These are phyloP conservation scores for Priceomyces medius DNA, from an alignment of 805 yeast genomes.

Conservation along the genomic window DNA sequence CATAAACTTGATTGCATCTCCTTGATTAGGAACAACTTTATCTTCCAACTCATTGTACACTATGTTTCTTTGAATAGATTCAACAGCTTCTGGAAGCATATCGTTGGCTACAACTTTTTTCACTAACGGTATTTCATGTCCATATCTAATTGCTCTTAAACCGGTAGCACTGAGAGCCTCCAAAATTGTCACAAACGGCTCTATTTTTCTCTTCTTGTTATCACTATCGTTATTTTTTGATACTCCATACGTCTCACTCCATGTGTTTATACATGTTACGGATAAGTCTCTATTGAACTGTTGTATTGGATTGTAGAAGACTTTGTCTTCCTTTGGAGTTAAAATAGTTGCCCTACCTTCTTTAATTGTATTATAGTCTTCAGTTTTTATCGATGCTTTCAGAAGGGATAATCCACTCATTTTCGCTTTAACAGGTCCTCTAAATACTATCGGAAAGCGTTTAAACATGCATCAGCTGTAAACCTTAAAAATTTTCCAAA, in stretches of 20 bases:
- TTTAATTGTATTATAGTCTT: constrained; percentile 35
- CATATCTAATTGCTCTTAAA: constrained; percentile 88
- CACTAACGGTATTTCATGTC: constrained; percentile 81
- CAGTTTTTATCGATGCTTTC: constrained; percentile 15
- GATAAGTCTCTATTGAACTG: constrained; percentile 94
- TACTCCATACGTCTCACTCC: constrained; percentile 59
- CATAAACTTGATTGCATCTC: constrained; percentile 92
- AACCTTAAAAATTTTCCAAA: not conserved
- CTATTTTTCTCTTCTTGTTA: constrained; percentile 15
- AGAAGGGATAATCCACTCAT: constrained; percentile 1
- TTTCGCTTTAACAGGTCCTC: constrained; percentile 1
- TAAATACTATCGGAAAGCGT: not conserved
- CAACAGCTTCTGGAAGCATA: constrained; percentile 79
- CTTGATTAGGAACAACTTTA: constrained; percentile 66
- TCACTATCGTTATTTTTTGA: constrained; percentile 5
- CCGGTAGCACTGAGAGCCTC: constrained; percentile 97
- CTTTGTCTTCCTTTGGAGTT: constrained; percentile 77
- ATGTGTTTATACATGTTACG: constrained; percentile 80
- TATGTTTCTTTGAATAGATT: constrained; percentile 70
- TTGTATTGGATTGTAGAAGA: constrained; percentile 94
- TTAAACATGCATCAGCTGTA: constrained; percentile 4
- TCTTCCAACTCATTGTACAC: constrained; percentile 58
- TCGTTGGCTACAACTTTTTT: constrained; percentile 85
- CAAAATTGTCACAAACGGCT: constrained; percentile 62
- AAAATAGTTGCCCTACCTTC: constrained; percentile 88